Evolutionary conservation across 192 early-diverging fungal genomes (phyloP).

Genomic region (Linderina pennispora): DNA sequence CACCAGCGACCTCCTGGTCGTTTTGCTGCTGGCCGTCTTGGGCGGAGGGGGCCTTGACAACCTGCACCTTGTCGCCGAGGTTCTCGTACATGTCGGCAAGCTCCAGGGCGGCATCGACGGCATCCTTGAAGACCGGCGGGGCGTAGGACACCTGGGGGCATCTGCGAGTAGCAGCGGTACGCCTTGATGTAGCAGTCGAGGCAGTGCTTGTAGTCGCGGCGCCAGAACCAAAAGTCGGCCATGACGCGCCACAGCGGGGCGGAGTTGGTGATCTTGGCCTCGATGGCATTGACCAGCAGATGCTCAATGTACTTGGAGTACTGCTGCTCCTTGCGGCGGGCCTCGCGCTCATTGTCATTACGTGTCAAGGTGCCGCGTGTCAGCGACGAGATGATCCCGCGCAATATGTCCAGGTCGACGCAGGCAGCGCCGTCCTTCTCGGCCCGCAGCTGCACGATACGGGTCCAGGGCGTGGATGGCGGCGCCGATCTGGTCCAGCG

Average conservation of each 20-base stretch:
- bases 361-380: slow-evolving; percentile 35
- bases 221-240: slow-evolving; percentile 71
- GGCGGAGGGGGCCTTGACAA: slow-evolving; percentile 19
- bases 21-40: too few relatives aligned
- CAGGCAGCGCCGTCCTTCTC: slow-evolving; percentile 61
- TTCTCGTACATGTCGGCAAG: slow-evolving; percentile 74
- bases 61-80: slow-evolving; percentile 54
- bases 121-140: slow-evolving; percentile 61
- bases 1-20: slow-evolving; percentile 27
- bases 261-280: slow-evolving; percentile 64
- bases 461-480: slow-evolving; percentile 80
- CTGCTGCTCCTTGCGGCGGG: slow-evolving; percentile 39
- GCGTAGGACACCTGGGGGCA: slow-evolving; percentile 72
- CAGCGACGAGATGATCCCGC: slow-evolving; percentile 65
- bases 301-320: slow-evolving; percentile 43
- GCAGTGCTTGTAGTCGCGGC: slow-evolving; percentile 52
- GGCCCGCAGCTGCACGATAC: slow-evolving; percentile 70
- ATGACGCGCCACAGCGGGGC: slow-evolving; percentile 71
- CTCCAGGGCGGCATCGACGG: slow-evolving; percentile 63
- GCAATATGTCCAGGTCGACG: slow-evolving; percentile 79
- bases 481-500: slow-evolving; percentile 72
- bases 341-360: slow-evolving; percentile 31
- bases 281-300: slow-evolving; percentile 65
- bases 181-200: slow-evolving; percentile 81
- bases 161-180: slow-evolving; percentile 73